Evolutionary conservation across 2,329 filamentous ascomycete genomes (phyloP).

Genomic region (Apiospora phragmitis): DNA sequence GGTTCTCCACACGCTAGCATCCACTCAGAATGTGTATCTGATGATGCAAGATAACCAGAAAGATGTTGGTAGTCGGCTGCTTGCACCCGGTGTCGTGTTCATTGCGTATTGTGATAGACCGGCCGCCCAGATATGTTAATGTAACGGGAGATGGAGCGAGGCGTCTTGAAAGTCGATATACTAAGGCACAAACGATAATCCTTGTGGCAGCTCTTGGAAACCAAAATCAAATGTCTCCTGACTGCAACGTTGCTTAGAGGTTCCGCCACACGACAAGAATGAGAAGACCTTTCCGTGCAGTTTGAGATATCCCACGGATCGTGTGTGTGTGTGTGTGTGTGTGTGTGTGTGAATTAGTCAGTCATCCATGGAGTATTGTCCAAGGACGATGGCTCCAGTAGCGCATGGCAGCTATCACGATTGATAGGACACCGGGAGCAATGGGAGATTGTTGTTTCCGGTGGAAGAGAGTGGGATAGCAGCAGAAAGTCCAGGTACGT

Average conservation of each 20-base stretch:
- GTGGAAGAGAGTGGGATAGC: not conserved
- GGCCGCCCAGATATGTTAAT: not conserved
- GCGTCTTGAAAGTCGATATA: not conserved
- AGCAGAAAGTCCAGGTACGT: no score
- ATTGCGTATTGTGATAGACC: not conserved
- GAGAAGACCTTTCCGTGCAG: not conserved
- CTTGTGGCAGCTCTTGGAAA: not conserved
- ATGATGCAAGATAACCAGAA: not conserved
- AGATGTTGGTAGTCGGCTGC: not conserved
- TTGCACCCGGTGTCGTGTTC: not conserved
- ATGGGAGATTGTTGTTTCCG: not conserved
- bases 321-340: no score
- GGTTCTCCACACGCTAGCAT: not conserved
- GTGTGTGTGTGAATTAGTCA: no score
- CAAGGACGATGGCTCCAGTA: no score
- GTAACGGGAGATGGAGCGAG: not conserved
- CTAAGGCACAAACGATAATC: not conserved
- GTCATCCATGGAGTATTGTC: no score
- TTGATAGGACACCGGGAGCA: no score
- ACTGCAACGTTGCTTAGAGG: no score
- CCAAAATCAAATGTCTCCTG: not conserved
- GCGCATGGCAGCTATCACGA: not conserved
- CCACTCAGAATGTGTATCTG: not conserved
- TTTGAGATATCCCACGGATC: no score
- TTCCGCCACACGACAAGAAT: not conserved